phyloP scores from a whole-genome alignment of 345 rosid species.

The Gossypium longicalyx region DNA sequence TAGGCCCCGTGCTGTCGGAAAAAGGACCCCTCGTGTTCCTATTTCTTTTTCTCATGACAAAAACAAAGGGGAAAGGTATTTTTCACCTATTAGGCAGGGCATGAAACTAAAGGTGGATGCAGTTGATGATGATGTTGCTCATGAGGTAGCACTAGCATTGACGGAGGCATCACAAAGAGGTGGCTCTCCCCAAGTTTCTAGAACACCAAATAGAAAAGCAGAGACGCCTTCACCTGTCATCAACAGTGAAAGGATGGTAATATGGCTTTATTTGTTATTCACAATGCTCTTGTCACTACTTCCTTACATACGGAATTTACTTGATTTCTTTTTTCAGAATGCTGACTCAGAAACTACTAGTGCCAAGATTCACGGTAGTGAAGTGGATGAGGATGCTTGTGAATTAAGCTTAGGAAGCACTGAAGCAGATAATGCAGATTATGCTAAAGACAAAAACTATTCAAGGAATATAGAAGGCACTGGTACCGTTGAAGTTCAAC shows the following conservation, averaged over 20 bases:
- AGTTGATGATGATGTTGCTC: conserved; percentile 69
- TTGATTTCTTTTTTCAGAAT: conserved; percentile 34
- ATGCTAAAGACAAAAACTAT: conserved; percentile 36
- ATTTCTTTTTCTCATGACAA: conserved; percentile 52
- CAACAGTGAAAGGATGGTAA: conserved; percentile 53
- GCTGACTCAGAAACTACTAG: conserved; percentile 61
- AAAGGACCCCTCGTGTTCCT: conserved; percentile 82
- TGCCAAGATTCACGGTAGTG: conserved; percentile 55
- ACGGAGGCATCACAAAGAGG: conserved; percentile 75
- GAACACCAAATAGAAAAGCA: conserved; percentile 48
- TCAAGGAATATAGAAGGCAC: conserved; percentile 38
- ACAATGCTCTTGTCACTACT: not conserved
- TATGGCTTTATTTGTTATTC: conserved; percentile 20
- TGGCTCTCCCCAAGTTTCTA: conserved; percentile 56
- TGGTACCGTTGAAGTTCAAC: conserved; percentile 31
- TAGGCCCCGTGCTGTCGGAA: conserved; percentile 78
- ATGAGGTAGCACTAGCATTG: conserved; percentile 67
- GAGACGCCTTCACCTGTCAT: conserved; percentile 45
- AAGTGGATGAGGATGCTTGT: conserved; percentile 57
- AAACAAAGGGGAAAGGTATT: conserved; percentile 42
- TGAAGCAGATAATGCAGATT: conserved; percentile 54
- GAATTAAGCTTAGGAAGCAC: conserved; percentile 79
- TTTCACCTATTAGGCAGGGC: conserved; percentile 56
- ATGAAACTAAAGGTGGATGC: conserved; percentile 43
- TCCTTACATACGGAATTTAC: conserved; percentile 23